Percentiles rank a stretch among this genome's conserved stretches.
Evolutionary conservation across 2,329 filamentous ascomycete species (phyloP).

Genomic region (Bipolaris victoriae): DNA sequence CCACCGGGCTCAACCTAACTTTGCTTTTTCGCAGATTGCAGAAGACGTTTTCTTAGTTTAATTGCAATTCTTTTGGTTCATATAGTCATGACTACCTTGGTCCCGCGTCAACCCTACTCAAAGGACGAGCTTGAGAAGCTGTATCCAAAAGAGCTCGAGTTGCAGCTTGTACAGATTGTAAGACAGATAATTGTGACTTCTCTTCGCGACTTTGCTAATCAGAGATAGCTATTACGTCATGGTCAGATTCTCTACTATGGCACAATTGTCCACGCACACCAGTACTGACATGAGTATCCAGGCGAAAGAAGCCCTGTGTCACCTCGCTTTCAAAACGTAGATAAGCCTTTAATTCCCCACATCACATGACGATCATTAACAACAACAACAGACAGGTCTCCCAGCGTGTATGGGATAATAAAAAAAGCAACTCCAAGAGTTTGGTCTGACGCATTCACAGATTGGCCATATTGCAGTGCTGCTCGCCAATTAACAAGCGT

Average conservation of each 20-base stretch:
- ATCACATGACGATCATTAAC: conserved; percentile 6
- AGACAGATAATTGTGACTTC: conserved; percentile 30
- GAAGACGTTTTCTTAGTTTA: neutral
- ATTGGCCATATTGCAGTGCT: conserved; percentile 90
- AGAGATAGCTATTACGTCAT: conserved; percentile 47
- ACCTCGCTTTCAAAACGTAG: conserved; percentile 82
- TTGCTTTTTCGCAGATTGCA: neutral
- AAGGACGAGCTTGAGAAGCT: conserved; percentile 78
- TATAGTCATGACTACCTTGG: conserved; percentile 74
- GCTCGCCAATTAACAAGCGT: conserved; percentile 72
- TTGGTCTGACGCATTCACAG: conserved; percentile 39
- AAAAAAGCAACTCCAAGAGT: neutral
- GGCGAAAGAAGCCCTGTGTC: conserved; percentile 82
- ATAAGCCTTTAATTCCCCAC: conserved; percentile 26
- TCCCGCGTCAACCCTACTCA: conserved; percentile 77
- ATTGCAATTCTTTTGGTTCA: neutral
- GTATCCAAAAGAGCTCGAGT: conserved; percentile 79
- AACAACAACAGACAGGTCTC: conserved; percentile 35
- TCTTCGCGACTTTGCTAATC: conserved; percentile 11
- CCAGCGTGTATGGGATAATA: conserved; percentile 37
- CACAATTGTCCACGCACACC: neutral
- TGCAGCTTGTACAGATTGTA: conserved; percentile 87
- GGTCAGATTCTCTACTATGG: conserved; percentile 28
- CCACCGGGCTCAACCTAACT: neutral
- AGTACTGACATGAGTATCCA: conserved; percentile 34